These are phyloP conservation scores for Termitomyces sp. DNA, from an alignment of 768 basidiomycete genomes.

Conservation along the genomic window DNA sequence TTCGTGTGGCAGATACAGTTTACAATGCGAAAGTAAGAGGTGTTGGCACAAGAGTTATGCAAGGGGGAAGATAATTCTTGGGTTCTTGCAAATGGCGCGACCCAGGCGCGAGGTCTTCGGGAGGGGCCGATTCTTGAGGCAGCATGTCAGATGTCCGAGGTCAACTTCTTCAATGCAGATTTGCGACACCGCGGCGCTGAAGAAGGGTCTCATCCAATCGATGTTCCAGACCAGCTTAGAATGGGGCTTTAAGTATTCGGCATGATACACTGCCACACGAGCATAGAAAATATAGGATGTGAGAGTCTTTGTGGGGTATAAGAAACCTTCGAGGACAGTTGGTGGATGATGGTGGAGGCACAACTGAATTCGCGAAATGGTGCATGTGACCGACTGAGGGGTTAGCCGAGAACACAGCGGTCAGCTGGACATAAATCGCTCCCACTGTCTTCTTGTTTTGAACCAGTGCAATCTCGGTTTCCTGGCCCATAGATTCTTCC, in stretches of 20 bases:
- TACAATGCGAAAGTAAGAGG: not conserved
- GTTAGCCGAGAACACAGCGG: constrained; percentile 16
- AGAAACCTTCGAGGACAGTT: not conserved
- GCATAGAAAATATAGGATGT: not conserved
- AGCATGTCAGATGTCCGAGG: constrained; percentile 1
- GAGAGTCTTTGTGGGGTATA: not conserved
- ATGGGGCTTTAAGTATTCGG: not conserved
- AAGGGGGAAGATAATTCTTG: not conserved
- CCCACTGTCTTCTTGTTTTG: constrained; percentile 20
- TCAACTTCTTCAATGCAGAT: not conserved
- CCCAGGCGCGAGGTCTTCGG: constrained; percentile 3
- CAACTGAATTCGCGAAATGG: constrained; percentile 6
- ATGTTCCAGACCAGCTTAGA: not conserved
- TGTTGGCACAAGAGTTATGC: not conserved
- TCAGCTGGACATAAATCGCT: constrained; percentile 23
- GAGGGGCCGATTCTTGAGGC: constrained; percentile 2
- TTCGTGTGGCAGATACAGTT: not conserved
- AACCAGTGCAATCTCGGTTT: constrained; percentile 13
- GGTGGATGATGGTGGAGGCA: constrained; percentile 1
- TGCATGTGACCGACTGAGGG: constrained; percentile 25
- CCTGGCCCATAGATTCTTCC: constrained; percentile 19
- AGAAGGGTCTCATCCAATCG: not conserved
- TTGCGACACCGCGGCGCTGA: not conserved
- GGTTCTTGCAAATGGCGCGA: not conserved
- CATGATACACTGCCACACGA: not conserved